phyloP scores from a whole-genome alignment of 2,329 filamentous ascomycete species.

The Truncatella angustata region DNA sequence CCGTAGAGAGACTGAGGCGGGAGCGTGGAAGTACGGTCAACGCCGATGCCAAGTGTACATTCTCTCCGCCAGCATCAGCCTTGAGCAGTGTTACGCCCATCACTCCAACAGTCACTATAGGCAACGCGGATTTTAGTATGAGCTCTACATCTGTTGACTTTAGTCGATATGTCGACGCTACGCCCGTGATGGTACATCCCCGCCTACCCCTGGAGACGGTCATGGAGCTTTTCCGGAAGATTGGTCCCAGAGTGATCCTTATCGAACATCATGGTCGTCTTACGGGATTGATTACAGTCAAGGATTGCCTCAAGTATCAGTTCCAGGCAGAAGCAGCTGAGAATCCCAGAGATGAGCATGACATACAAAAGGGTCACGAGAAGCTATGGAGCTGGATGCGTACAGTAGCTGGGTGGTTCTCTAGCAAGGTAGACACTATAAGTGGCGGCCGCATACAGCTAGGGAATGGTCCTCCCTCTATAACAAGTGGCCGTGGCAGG shows the following conservation, averaged over 20 bases:
- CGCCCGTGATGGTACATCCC: conserved; percentile 87
- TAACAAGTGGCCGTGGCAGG: conserved; percentile 21
- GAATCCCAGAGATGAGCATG: conserved; percentile 61
- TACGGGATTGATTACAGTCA: conserved; percentile 86
- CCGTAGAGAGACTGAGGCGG: conserved; percentile 74
- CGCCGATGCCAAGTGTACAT: conserved; percentile 70
- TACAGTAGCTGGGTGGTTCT: conserved; percentile 56
- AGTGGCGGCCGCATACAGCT: conserved; percentile 59
- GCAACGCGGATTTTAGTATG: conserved; percentile 55
- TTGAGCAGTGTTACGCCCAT: conserved; percentile 33
- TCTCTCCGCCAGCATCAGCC: conserved; percentile 48
- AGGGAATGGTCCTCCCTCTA: conserved; percentile 28
- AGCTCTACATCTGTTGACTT: conserved; percentile 69
- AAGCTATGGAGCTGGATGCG: conserved; percentile 61
- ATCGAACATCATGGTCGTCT: conserved; percentile 87
- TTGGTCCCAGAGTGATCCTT: conserved; percentile 88
- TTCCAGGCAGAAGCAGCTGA: conserved; percentile 92
- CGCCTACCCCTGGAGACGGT: conserved; percentile 90
- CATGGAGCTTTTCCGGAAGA: conserved; percentile 98
- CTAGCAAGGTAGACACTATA: conserved; percentile 48
- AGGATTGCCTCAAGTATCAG: conserved; percentile 95
- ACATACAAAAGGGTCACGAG: conserved; percentile 59
- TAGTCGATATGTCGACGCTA: conserved; percentile 82
- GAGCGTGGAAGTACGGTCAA: conserved; percentile 59
- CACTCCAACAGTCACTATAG: conserved; percentile 53